A percentile compares a stretch with the other conserved stretches of the same genome.
Conservation (phyloP, 306 rosid genomes). For the Castanea crenata region DNA sequence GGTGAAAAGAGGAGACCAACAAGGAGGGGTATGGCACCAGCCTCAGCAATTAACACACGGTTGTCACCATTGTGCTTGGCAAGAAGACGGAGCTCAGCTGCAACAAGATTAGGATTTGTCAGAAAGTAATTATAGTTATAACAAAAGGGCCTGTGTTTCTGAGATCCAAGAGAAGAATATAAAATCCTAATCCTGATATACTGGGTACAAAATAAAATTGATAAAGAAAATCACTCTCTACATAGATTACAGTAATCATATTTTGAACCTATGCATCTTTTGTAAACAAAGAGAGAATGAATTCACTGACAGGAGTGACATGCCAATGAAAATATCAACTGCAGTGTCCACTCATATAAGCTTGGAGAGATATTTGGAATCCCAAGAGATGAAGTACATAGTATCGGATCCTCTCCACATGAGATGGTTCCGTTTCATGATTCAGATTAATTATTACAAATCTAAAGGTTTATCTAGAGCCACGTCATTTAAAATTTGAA, state of each 20-base stretch:
- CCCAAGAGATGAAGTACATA: background rate
- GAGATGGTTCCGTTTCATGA: too few species aligned
- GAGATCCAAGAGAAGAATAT: background rate
- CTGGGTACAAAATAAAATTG: background rate
- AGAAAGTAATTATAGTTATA: background rate
- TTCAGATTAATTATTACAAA: too few species aligned
- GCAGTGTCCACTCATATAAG: background rate
- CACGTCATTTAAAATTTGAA: too few species aligned
- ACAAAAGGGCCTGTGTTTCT: background rate
- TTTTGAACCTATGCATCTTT: background rate
- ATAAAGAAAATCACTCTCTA: background rate
- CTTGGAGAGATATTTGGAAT: background rate
- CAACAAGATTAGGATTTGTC: background rate
- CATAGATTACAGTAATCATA: background rate
- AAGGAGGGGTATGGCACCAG: conserved; percentile 86
- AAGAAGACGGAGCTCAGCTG: conserved; percentile 69
- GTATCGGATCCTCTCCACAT: too few species aligned
- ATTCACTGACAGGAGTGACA: background rate
- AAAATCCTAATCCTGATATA: conserved; percentile 1
- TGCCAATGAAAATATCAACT: background rate
- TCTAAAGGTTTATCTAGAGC: too few species aligned
- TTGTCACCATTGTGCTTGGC: conserved; percentile 69
- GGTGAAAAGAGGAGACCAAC: conserved; percentile 56
- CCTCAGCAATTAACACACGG: conserved; percentile 75
- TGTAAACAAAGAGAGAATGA: background rate